Evolutionary conservation across 2,329 filamentous ascomycete species (phyloP), one percentile per base, ranked within the genome.

Genomic region (Corinectria fuckeliana): DNA sequence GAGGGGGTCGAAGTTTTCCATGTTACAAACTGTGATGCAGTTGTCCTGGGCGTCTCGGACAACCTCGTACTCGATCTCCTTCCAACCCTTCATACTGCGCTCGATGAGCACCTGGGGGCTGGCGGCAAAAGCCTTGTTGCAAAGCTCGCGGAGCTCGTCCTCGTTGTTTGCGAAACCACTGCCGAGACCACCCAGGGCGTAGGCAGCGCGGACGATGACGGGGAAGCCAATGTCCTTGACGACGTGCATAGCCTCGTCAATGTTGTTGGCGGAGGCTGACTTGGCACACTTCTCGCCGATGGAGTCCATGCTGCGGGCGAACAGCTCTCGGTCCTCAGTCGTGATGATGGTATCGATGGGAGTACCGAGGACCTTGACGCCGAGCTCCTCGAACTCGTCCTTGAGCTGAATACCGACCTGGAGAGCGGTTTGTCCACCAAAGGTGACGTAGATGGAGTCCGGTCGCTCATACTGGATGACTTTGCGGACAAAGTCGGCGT

Each of bases 41-140:
- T 98, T 98, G 81, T 99, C 93, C 70, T 92, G 88, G 57, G 89
- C 91, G 81, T 98, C 95, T 72, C 95, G 90, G 38, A 99, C 95
- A 62, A 98, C 95, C 77, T 99, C 95, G 74, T 98, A 99, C 77
- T 99, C 95, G 64, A 98, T 96, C 78, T 99, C 95, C 78, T 99
- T 99, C 95, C 95, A 99, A 60, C 95, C 95, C 82, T 98, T 98
- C 94, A 99, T 98, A 81, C 92, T 96, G 76, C 91, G 89, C 81
- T 99, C 95, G 70, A 99, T 96, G 55, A 99, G 85, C 7, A 99
- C 92, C 75, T 99, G 95, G 8, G 95, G 95, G 74, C 92, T 97
- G 67, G 91, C 93, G 25, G 95, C 93, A 67, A 99, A 93, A 6
- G 95, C 94, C 79, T 96, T 97, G 76, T 91, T 89, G 83, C 95